Base-by-base conservation (phyloP, 331 rosid genomes). In the Pyracantha coccinea region DNA sequence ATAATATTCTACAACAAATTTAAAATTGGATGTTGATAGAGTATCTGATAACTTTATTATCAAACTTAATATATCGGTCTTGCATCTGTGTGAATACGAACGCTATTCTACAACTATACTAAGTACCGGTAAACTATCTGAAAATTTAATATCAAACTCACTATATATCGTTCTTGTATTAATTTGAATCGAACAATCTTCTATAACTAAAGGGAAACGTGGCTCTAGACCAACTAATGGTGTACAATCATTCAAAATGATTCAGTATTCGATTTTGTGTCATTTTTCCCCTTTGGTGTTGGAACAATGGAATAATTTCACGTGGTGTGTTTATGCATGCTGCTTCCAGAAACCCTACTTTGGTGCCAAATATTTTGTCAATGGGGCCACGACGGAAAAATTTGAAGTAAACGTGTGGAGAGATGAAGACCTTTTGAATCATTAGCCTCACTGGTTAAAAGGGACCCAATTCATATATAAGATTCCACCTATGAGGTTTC, bases 291-390 rank as follows among this genome's bases (percentile, higher is more conserved):
- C 21, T 8, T 23, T 8, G 17, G 7, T 21, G 6, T 44, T n/a
- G 61, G 70, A 73, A 61, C 29, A 35, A 17, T 25, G 61, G 70
- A 73, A 73, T 73, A 35, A 17, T 60, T 60, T 20, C 59, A 73
- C 59, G 33, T 73, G 77, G 29, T 45, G 59, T 61, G 69, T 27
- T 44, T 23, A 57, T 50, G 55, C 55, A 50, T 6, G 55, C 6
- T 50, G 55, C 55, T 50, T 41, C 60, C 6, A 9, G 14, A 73
- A 44, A 41, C 19, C 20, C 5, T 44, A 7, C 10, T 44, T 27
- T 44, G 77, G 61, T 61, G 60, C 69, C 77, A 61, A n/a, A 61
- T 12, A 2, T 7, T 12, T 16, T 41, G 21, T 32, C 15, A 20
- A 10, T 27, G 28, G 47, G 52, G 28, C 27, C 52, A 32, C 23